phyloP scores from a whole-genome alignment of 345 rosid genomes.

The Garcia nutans region DNA sequence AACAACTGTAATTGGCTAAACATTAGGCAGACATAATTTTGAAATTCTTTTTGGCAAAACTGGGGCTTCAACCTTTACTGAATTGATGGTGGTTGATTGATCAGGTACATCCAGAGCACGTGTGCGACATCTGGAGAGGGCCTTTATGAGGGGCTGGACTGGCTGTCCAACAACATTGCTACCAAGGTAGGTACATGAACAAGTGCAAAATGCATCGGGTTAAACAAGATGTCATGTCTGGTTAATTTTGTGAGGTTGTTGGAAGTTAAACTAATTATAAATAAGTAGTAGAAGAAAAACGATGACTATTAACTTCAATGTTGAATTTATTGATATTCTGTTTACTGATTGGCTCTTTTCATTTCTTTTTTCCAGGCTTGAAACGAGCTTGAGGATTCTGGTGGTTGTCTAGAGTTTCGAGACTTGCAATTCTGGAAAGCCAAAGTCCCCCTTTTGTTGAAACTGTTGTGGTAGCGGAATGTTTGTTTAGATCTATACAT shows the following conservation, averaged over 20 bases:
- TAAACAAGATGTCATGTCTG: not conserved
- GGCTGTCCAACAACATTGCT: slow-evolving; percentile 82
- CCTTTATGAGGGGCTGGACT: slow-evolving; percentile 77
- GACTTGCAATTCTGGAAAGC: slow-evolving; percentile 14
- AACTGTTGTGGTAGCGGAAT: slow-evolving; percentile 4
- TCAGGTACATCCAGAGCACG: slow-evolving; percentile 82
- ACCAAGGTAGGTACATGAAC: slow-evolving; percentile 39
- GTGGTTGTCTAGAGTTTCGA: not conserved
- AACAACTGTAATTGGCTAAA: not conserved
- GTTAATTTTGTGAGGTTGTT: not conserved
- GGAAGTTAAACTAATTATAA: not conserved
- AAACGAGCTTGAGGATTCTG: slow-evolving; percentile 12
- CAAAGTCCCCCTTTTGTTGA: not conserved
- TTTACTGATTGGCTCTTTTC: not conserved
- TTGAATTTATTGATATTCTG: not conserved
- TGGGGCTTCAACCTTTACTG: not conserved
- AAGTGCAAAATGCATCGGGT: not conserved
- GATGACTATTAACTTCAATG: no score
- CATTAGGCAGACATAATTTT: not conserved
- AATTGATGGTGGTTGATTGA: not conserved
- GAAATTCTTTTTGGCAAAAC: not conserved
- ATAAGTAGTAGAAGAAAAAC: not conserved
- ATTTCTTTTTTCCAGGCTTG: slow-evolving; percentile 20
- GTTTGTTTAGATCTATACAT: slow-evolving; percentile 7
- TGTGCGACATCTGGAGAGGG: slow-evolving; percentile 88